These are phyloP conservation scores for Collybia mongolica DNA, from an alignment of 768 basidiomycete genomes.

Conservation along the genomic window DNA sequence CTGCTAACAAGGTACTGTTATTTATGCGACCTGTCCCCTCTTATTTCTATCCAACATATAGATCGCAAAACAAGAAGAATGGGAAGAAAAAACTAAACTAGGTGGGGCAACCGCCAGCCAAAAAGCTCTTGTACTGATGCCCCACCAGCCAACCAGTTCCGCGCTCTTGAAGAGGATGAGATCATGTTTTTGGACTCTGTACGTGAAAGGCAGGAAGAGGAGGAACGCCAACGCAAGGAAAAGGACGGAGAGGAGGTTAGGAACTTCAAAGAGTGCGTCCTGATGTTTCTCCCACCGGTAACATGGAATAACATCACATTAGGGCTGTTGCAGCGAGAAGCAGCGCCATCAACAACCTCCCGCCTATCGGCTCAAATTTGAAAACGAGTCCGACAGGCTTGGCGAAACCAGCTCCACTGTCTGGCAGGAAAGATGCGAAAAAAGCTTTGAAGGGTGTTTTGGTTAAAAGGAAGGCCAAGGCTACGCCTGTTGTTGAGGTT, in stretches of 20 bases:
- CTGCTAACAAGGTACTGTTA: conserved; percentile 73
- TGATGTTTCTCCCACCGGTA: conserved; percentile 1
- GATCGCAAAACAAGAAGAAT: conserved; percentile 92
- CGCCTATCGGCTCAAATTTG: conserved; percentile 34
- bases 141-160: conserved; percentile 79
- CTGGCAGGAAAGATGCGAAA: conserved; percentile 62
- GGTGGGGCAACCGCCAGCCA: conserved; percentile 21
- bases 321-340: conserved; percentile 71
- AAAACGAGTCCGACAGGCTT: conserved; percentile 32
- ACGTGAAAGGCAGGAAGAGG: conserved; percentile 69
- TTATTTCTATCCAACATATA: conserved; percentile 25
- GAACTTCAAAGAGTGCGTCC: conserved; percentile 69
- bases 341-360: conserved; percentile 43
- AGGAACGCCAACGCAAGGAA: conserved; percentile 73
- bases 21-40: background rate
- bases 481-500: conserved; percentile 17
- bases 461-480: conserved; percentile 72
- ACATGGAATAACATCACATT: conserved; percentile 6
- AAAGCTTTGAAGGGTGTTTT: conserved; percentile 75
- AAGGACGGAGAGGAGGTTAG: conserved; percentile 79
- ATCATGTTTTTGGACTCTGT: conserved; percentile 86
- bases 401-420: conserved; percentile 20
- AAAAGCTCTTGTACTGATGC: conserved; percentile 4
- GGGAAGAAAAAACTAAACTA: conserved; percentile 88
- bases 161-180: conserved; percentile 87